Percentiles rank a stretch among this genome's conserved stretches.
Evolutionary conservation across 352 stramenopile species (phyloP).

Genomic region (Hyaloperonospora arabidopsidis): DNA sequence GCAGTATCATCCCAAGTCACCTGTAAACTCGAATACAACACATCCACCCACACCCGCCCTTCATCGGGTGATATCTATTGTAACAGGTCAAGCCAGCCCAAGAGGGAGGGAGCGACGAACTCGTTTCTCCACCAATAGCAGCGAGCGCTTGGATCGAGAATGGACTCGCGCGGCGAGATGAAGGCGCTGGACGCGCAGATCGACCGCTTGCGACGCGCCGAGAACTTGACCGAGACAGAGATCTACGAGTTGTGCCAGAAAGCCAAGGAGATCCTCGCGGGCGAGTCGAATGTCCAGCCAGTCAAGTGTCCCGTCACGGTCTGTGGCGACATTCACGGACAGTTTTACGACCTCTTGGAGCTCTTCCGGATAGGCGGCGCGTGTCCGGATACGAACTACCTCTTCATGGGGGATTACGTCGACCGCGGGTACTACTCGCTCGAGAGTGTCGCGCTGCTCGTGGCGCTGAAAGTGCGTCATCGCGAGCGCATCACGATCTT

Average conservation of each 20-base stretch:
- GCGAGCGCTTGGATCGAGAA: background rate
- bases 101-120: too few species aligned
- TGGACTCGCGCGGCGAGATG: slow-evolving; percentile 68
- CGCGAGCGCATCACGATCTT: slow-evolving; percentile 82
- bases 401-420: slow-evolving; percentile 89
- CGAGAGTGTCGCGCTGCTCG: slow-evolving; percentile 74
- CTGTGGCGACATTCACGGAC: slow-evolving; percentile 84
- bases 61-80: too few species aligned
- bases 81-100: too few species aligned
- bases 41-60: too few species aligned
- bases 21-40: too few species aligned
- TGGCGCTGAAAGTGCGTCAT: slow-evolving; percentile 82
- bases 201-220: slow-evolving; percentile 66
- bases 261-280: slow-evolving; percentile 80
- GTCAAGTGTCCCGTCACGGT: slow-evolving; percentile 82
- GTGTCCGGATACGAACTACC: slow-evolving; percentile 86
- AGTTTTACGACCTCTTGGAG: slow-evolving; percentile 87
- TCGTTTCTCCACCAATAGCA: too few species aligned
- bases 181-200: slow-evolving; percentile 84
- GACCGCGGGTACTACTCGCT: slow-evolving; percentile 86
- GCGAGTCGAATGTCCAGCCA: slow-evolving; percentile 83
- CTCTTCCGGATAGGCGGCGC: slow-evolving; percentile 85
- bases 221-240: slow-evolving; percentile 86
- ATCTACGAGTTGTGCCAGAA: slow-evolving; percentile 87
- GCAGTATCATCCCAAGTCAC: too few species aligned